These are phyloP conservation scores for Tricharina praecox DNA, from an alignment of 495 filamentous ascomycete genomes.

Conservation along the genomic window DNA sequence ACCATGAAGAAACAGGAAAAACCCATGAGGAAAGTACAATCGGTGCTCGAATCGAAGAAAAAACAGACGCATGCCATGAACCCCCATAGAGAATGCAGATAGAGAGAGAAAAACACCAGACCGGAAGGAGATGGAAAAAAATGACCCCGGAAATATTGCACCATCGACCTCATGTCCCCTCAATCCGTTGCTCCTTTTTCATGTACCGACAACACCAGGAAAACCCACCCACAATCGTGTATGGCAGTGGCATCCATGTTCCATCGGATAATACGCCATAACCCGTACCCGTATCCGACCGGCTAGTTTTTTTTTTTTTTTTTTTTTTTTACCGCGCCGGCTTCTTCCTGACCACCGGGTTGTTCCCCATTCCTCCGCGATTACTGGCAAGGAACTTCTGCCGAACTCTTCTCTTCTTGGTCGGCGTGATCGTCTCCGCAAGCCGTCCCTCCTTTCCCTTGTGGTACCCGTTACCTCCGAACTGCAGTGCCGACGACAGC, in stretches of 20 bases:
- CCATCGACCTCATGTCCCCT: neutral
- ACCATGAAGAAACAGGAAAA: neutral
- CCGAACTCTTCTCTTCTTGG: conserved; percentile 19
- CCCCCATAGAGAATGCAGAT: neutral
- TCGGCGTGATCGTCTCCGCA: conserved; percentile 23
- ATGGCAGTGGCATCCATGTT: too few species aligned
- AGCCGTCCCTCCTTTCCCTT: conserved; percentile 11
- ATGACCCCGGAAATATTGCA: neutral
- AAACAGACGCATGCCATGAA: neutral
- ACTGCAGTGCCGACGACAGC: conserved; percentile 1
- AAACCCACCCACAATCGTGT: too few species aligned
- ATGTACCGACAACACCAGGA: too few species aligned
- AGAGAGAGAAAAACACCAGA: neutral
- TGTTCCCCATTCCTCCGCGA: conserved; percentile 7
- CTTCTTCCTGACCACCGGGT: conserved; percentile 10
- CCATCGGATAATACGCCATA: too few species aligned
- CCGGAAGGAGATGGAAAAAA: neutral
- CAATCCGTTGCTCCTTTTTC: neutral
- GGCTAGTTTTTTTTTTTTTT: neutral
- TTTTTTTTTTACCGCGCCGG: neutral
- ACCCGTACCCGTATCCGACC: too few species aligned
- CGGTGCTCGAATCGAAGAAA: neutral
- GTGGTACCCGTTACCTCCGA: conserved; percentile 4
- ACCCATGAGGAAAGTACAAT: neutral
- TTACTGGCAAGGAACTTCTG: conserved; percentile 15